A percentile compares a stretch with the other conserved stretches of the same genome.
phyloP scores from a whole-genome alignment of 352 stramenopile genomes.

The Thraustochytrium sp. region DNA sequence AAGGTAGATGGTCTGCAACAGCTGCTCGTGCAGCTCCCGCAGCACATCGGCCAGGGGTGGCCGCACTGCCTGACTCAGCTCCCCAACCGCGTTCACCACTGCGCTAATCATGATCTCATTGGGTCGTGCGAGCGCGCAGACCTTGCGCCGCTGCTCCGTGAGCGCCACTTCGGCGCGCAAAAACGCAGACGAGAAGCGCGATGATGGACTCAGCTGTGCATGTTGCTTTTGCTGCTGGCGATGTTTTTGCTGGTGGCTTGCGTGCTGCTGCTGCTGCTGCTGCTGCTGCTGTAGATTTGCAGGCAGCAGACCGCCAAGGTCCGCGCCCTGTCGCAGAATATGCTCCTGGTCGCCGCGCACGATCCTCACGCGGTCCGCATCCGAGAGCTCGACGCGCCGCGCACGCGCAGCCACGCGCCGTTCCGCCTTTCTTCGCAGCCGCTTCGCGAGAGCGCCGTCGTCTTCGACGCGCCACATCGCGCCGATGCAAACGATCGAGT shows the following conservation, averaged over 20 bases:
- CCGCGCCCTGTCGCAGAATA: background rate
- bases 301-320: background rate
- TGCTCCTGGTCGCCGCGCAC: background rate
- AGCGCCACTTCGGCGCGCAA: background rate
- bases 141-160: background rate
- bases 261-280: background rate
- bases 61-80: background rate
- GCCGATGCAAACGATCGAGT: background rate
- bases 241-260: background rate
- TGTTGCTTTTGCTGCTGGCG: background rate
- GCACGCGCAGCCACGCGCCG: background rate
- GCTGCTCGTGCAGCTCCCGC: background rate
- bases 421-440: background rate
- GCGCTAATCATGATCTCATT: slow-evolving; percentile 2
- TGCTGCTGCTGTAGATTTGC: background rate
- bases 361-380: background rate
- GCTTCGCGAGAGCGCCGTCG: background rate
- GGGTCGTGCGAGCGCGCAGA: background rate
- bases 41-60: background rate
- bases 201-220: background rate
- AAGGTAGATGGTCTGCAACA: background rate
- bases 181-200: slow-evolving; percentile 1
- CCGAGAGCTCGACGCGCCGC: background rate
- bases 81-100: background rate
- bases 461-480: background rate